Percentiles rank a stretch among this genome's conserved stretches.
Conservation (phyloP, 495 filamentous ascomycete species). For the Stereocaulon alpinum region DNA sequence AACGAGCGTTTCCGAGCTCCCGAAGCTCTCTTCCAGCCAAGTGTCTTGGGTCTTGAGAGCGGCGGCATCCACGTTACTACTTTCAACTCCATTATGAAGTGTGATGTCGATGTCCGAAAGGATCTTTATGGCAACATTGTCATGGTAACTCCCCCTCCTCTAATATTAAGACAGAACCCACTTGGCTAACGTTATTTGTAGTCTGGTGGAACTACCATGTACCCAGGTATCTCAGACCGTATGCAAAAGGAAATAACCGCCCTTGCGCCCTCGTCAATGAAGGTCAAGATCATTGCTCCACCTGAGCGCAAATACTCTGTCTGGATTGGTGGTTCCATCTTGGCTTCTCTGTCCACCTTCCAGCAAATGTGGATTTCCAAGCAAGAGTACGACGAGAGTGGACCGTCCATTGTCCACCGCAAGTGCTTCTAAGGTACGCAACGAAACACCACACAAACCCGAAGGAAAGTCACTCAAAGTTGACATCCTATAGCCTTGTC, state of each 20-base stretch:
- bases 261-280: constrained; percentile 91
- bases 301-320: constrained; percentile 81
- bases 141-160: constrained; percentile 58
- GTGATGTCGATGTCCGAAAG: constrained; percentile 99
- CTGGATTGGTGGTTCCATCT: constrained; percentile 99
- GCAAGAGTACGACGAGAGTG: constrained; percentile 99
- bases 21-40: constrained; percentile 98
- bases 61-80: constrained; percentile 99
- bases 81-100: constrained; percentile 99
- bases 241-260: constrained; percentile 99
- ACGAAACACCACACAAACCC: no score
- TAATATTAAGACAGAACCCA: neutral
- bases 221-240: constrained; percentile 99
- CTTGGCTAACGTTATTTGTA: constrained; percentile 29
- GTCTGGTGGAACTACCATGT: constrained; percentile 99
- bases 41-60: constrained; percentile 92
- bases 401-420: constrained; percentile 98
- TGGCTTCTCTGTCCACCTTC: constrained; percentile 98
- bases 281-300: constrained; percentile 71
- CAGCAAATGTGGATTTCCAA: constrained; percentile 99
- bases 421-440: constrained; percentile 95
- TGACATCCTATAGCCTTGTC: neutral
- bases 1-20: constrained; percentile 99
- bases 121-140: constrained; percentile 99
- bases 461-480: neutral